phyloP scores from a whole-genome alignment of 768 basidiomycete genomes.

The Boletus rufocinnamomeus region DNA sequence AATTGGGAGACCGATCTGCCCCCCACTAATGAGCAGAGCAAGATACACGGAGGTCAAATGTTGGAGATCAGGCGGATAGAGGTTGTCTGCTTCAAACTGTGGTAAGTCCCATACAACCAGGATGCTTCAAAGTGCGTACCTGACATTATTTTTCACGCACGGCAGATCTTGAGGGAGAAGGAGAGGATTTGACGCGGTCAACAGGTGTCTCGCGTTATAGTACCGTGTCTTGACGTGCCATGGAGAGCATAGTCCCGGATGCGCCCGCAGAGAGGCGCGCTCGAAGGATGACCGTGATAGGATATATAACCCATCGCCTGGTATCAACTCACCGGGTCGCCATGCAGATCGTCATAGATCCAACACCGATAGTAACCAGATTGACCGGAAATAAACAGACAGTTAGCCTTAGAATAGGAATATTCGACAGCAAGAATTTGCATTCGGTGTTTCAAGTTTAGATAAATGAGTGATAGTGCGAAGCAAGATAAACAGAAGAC shows the following conservation, averaged over 20 bases:
- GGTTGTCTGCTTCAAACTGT: slow-evolving; percentile 5
- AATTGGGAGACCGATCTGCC: slow-evolving; percentile 52
- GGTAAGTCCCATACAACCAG: not conserved
- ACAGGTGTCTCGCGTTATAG: slow-evolving; percentile 9
- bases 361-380: slow-evolving; percentile 3
- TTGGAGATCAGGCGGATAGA: slow-evolving; percentile 24
- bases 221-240: slow-evolving; percentile 5
- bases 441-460: slow-evolving; percentile 27
- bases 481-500: slow-evolving; percentile 21
- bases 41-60: slow-evolving; percentile 44
- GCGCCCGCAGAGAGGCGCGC: slow-evolving; percentile 8
- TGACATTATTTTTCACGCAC: slow-evolving; percentile 12
- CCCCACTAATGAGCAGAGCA: slow-evolving; percentile 51
- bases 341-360: slow-evolving; percentile 22
- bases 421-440: slow-evolving; percentile 16
- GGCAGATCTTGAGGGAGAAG: not conserved
- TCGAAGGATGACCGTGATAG: slow-evolving; percentile 21
- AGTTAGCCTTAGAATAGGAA: slow-evolving; percentile 15
- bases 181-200: not conserved
- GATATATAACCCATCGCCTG: slow-evolving; percentile 26
- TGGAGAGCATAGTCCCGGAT: slow-evolving; percentile 9
- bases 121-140: slow-evolving; percentile 14
- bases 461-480: slow-evolving; percentile 33
- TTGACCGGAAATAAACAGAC: slow-evolving; percentile 11
- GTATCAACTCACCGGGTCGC: slow-evolving; percentile 9